These are phyloP conservation scores for Aspergillus sp. DNA, from an alignment of 2,329 filamentous ascomycete genomes.

Conservation along the genomic window DNA sequence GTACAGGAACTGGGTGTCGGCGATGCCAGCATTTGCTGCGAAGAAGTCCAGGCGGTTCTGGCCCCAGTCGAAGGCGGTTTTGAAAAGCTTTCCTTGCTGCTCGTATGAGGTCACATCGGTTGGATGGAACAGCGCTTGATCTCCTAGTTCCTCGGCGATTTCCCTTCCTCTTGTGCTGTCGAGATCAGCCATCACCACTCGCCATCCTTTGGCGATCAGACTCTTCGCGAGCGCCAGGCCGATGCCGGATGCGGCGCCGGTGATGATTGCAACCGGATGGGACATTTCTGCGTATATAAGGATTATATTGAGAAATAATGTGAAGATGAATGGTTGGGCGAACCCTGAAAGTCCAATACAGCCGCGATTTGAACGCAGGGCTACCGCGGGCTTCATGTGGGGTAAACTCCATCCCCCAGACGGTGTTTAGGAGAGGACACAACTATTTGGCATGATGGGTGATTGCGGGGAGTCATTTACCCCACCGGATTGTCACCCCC, in stretches of 20 bases:
- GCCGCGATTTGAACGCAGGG: no score
- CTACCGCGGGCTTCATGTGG: no score
- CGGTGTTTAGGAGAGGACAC: no score
- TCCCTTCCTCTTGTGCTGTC: background rate
- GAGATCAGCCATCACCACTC: background rate
- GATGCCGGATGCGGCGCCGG: background rate
- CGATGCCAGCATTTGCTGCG: background rate
- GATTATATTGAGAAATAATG: no score
- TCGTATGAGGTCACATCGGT: background rate
- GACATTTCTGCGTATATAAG: no score
- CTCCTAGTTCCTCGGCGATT: background rate
- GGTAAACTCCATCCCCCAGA: no score
- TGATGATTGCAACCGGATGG: background rate
- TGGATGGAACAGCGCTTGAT: background rate
- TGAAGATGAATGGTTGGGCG: no score
- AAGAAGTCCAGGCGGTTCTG: background rate
- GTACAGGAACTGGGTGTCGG: background rate
- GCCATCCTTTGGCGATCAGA: background rate
- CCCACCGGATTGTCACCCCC: no score
- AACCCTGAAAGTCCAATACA: no score
- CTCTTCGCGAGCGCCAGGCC: background rate
- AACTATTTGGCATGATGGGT: fast-evolving
- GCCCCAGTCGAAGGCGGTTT: background rate
- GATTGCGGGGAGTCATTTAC: no score
- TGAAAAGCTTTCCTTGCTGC: background rate